phyloP scores from a whole-genome alignment of 1,284 basidiomycete genomes.

The Blastosporella zonata region DNA sequence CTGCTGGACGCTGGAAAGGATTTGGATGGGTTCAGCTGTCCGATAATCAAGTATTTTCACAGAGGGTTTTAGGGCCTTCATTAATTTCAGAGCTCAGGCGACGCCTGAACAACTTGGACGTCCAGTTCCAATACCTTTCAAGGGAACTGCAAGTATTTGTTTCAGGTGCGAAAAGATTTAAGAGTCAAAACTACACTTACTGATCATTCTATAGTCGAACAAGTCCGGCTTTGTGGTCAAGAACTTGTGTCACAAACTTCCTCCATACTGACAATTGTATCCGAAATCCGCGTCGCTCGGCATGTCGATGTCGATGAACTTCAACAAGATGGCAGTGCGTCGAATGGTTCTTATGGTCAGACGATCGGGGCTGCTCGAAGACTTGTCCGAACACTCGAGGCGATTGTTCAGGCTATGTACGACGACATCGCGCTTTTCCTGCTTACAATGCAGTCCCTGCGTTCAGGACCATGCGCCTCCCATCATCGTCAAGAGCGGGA shows the following conservation, averaged over 20 bases:
- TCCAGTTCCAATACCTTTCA: slow-evolving; percentile 40
- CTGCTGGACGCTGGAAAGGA: slow-evolving; percentile 68
- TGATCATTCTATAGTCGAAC: slow-evolving; percentile 27
- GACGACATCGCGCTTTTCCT: slow-evolving; percentile 64
- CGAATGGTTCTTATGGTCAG: slow-evolving; percentile 51
- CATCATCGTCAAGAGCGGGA: slow-evolving; percentile 31
- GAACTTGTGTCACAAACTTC: slow-evolving; percentile 52
- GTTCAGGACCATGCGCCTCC: slow-evolving; percentile 24
- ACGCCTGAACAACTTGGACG: slow-evolving; percentile 46
- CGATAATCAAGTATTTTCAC: slow-evolving; percentile 46
- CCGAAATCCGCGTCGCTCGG: slow-evolving; percentile 70
- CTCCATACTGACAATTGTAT: slow-evolving; percentile 52
- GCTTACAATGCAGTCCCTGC: slow-evolving; percentile 48
- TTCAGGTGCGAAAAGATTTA: slow-evolving; percentile 32
- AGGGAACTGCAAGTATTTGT: slow-evolving; percentile 34
- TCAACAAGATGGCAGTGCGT: slow-evolving; percentile 41
- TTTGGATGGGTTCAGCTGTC: slow-evolving; percentile 67
- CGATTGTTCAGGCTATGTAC: slow-evolving; percentile 63
- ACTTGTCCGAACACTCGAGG: slow-evolving; percentile 66
- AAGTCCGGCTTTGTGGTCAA: slow-evolving; percentile 39
- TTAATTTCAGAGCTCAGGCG: slow-evolving; percentile 51
- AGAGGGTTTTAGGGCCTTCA: slow-evolving; percentile 46
- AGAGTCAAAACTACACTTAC: not conserved
- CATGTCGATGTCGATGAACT: slow-evolving; percentile 79
- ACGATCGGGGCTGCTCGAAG: slow-evolving; percentile 64